These are phyloP conservation scores for Stemphylium vesicarium DNA, from an alignment of 2,329 filamentous ascomycete genomes.

Conservation along the genomic window DNA sequence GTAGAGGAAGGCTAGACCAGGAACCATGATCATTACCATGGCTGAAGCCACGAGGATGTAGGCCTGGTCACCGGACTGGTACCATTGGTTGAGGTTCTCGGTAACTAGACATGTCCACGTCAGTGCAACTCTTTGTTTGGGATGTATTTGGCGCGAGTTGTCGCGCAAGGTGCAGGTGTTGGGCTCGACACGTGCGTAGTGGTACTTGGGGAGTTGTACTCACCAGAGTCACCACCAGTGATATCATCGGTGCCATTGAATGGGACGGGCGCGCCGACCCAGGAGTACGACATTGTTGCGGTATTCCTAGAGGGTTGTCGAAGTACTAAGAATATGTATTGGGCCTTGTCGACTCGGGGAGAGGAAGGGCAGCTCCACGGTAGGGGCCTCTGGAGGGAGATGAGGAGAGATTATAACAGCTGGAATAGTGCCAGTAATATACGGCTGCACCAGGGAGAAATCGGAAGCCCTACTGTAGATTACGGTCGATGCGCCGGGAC, in stretches of 20 bases:
- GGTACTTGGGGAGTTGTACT: constrained; percentile 48
- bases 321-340: constrained; percentile 13
- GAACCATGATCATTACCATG: constrained; percentile 96
- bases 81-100: constrained; percentile 97
- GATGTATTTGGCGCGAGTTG: not conserved
- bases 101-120: constrained; percentile 60
- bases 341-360: constrained; percentile 8
- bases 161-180: constrained; percentile 11
- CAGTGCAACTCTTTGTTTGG: constrained; percentile 9
- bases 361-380: constrained; percentile 15
- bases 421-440: constrained; percentile 41
- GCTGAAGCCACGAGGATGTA: constrained; percentile 89
- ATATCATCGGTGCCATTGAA: constrained; percentile 64
- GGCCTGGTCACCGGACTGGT: constrained; percentile 86
- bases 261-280: constrained; percentile 52
- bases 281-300: constrained; percentile 57
- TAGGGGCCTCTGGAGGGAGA: constrained; percentile 17
- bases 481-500: constrained; percentile 36
- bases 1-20: constrained; percentile 96
- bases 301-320: constrained; percentile 16
- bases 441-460: constrained; percentile 37
- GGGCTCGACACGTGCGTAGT: constrained; percentile 29
- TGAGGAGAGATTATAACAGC: constrained; percentile 17
- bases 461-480: constrained; percentile 40
- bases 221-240: constrained; percentile 80